These are phyloP conservation scores for Yamadazyma paraphyllophila DNA, from an alignment of 805 yeast species.

Conservation along the genomic window DNA sequence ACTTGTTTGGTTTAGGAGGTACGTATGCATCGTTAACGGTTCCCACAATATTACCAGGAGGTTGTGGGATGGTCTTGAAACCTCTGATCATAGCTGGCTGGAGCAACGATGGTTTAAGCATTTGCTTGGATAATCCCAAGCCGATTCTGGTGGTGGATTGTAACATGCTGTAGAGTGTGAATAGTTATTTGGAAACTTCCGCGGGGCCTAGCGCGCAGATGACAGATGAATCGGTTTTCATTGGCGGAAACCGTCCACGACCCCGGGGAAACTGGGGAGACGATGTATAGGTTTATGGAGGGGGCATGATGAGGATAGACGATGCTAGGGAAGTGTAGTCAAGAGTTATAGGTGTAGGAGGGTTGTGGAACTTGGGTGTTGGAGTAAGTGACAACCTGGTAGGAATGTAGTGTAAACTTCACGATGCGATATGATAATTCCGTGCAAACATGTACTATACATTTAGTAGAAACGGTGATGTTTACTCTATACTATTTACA, in stretches of 20 bases:
- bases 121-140: slow-evolving; percentile 17
- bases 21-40: slow-evolving; percentile 71
- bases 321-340: too few species aligned
- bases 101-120: not conserved
- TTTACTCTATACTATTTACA: too few species aligned
- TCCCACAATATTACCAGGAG: slow-evolving; percentile 72
- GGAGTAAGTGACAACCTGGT: too few species aligned
- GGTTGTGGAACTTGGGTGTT: too few species aligned
- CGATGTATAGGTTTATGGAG: too few species aligned
- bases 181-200: slow-evolving; percentile 18
- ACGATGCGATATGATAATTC: too few species aligned
- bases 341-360: too few species aligned
- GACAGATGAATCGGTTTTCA: slow-evolving; percentile 7
- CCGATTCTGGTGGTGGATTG: slow-evolving; percentile 27
- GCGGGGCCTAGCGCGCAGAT: slow-evolving; percentile 10
- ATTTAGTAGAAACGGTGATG: too few species aligned
- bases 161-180: slow-evolving; percentile 12
- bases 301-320: too few species aligned
- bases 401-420: too few species aligned
- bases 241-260: slow-evolving; percentile 4
- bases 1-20: slow-evolving; percentile 52
- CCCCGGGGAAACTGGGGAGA: not conserved
- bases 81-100: slow-evolving; percentile 29
- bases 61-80: slow-evolving; percentile 57
- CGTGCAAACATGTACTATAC: too few species aligned